Percentiles rank a stretch among this genome's conserved stretches.
Conservation (phyloP, 768 basidiomycete genomes). For the Xerocomus potaroensis region DNA sequence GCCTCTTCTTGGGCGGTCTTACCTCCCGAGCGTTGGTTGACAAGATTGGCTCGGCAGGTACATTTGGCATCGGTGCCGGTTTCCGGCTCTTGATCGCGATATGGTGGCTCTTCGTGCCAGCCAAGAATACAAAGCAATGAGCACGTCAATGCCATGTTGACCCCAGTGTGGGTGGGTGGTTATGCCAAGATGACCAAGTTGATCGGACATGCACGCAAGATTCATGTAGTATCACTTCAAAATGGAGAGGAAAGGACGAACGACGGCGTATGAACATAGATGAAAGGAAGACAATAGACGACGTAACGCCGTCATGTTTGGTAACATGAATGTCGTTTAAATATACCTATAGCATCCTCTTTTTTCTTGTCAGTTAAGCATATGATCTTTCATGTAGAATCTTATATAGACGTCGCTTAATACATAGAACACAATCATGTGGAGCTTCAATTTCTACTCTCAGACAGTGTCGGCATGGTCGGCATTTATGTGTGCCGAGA, state of each 20-base stretch:
- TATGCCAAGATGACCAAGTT: background rate
- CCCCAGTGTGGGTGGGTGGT: background rate
- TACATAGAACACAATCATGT: background rate
- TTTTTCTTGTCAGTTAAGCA: background rate
- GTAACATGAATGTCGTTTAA: background rate
- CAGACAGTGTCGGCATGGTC: no score
- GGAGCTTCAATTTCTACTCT: no score
- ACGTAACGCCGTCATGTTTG: conserved; percentile 8
- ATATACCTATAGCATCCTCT: conserved; percentile 5
- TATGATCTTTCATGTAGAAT: background rate
- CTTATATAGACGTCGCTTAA: background rate
- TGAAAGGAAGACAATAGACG: conserved; percentile 5
- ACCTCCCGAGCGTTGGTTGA: conserved; percentile 55
- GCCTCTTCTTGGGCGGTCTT: conserved; percentile 80
- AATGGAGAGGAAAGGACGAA: background rate
- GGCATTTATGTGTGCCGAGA: no score
- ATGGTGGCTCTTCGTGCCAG: conserved; percentile 63
- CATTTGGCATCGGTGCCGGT: conserved; percentile 65
- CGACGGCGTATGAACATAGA: background rate
- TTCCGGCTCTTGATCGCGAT: conserved; percentile 57
- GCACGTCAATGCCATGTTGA: no score
- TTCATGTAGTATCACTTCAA: background rate
- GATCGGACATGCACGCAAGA: background rate
- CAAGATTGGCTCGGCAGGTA: conserved; percentile 54
- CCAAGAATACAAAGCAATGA: conserved; percentile 15